phyloP scores from a whole-genome alignment of 2,329 filamentous ascomycete species.

The Botrytis sinoallii region DNA sequence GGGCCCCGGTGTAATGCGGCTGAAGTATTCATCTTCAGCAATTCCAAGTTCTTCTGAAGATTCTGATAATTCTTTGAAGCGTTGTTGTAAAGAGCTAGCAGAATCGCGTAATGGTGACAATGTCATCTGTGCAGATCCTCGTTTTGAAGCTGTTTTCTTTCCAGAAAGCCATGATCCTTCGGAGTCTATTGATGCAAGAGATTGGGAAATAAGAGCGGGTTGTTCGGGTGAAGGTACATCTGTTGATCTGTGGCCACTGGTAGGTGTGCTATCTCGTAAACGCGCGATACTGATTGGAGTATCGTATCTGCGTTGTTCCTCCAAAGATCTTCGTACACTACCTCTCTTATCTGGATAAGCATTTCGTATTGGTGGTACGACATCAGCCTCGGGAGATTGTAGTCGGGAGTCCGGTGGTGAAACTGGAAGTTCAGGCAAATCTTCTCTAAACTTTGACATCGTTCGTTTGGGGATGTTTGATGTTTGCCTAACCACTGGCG shows the following conservation, averaged over 20 bases:
- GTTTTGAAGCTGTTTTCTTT: conserved; percentile 50
- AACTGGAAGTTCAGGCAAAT: conserved; percentile 79
- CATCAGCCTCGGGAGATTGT: conserved; percentile 69
- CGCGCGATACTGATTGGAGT: conserved; percentile 46
- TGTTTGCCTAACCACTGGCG: conserved; percentile 28
- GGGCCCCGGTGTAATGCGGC: conserved; percentile 47
- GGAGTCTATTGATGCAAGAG: conserved; percentile 89
- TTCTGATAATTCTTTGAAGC: conserved; percentile 52
- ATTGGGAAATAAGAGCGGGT: conserved; percentile 63
- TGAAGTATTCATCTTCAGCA: conserved; percentile 73
- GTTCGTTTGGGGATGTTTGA: conserved; percentile 67
- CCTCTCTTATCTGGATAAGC: conserved; percentile 30
- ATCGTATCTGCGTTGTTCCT: conserved; percentile 45
- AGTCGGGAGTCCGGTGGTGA: conserved; percentile 82
- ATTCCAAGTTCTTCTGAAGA: conserved; percentile 64
- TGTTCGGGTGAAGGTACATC: conserved; percentile 52
- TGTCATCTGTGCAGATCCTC: conserved; percentile 47
- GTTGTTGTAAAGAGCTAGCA: conserved; percentile 42
- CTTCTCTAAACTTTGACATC: conserved; percentile 87
- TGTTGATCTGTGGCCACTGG: conserved; percentile 42
- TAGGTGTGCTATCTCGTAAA: conserved; percentile 44
- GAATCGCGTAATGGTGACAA: conserved; percentile 41
- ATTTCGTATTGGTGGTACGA: conserved; percentile 38
- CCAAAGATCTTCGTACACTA: conserved; percentile 31
- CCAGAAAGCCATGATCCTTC: conserved; percentile 96